Evolutionary conservation across 78 protist species (phyloP).

Genomic region (Neovahlkampfia damariscottae): DNA sequence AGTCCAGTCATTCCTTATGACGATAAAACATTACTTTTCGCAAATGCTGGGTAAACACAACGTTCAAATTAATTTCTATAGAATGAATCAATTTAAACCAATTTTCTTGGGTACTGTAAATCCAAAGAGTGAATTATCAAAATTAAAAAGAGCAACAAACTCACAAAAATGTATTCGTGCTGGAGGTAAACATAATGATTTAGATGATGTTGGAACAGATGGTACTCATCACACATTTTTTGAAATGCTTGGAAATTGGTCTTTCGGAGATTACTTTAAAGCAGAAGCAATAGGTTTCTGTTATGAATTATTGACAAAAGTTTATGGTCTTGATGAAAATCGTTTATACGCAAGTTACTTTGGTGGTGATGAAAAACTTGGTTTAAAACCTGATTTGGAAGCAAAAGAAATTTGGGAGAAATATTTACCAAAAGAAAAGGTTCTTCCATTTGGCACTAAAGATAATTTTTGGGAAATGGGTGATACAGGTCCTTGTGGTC

Average conservation of each 20-base stretch:
- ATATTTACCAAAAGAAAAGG: constrained; percentile 69
- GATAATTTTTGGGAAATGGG: constrained; percentile 98
- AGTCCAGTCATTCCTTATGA: constrained; percentile 72
- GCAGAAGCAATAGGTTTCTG: constrained; percentile 86
- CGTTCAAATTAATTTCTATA: no score
- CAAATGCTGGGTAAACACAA: no score
- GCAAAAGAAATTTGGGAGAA: constrained; percentile 79
- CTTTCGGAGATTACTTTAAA: constrained; percentile 94
- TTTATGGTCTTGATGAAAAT: constrained; percentile 58
- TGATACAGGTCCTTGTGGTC: constrained; percentile 97
- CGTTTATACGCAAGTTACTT: constrained; percentile 90
- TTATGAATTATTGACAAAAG: constrained; percentile 83
- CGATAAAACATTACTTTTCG: constrained; percentile 92
- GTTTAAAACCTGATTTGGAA: constrained; percentile 69
- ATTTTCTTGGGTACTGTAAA: constrained; percentile 82
- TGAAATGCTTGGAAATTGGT: constrained; percentile 98
- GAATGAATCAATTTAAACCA: constrained; percentile 97
- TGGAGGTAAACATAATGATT: constrained; percentile 98
- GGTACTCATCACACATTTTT: constrained; percentile 97
- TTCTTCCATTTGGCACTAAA: constrained; percentile 74
- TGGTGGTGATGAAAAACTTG: constrained; percentile 66
- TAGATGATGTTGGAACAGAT: constrained; percentile 93
- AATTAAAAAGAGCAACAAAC: constrained; percentile 80
- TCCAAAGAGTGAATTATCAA: constrained; percentile 62
- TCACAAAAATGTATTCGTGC: constrained; percentile 98